These are phyloP conservation scores for Pleurotus tuber-regium DNA, from an alignment of 768 basidiomycete species.

Conservation along the genomic window DNA sequence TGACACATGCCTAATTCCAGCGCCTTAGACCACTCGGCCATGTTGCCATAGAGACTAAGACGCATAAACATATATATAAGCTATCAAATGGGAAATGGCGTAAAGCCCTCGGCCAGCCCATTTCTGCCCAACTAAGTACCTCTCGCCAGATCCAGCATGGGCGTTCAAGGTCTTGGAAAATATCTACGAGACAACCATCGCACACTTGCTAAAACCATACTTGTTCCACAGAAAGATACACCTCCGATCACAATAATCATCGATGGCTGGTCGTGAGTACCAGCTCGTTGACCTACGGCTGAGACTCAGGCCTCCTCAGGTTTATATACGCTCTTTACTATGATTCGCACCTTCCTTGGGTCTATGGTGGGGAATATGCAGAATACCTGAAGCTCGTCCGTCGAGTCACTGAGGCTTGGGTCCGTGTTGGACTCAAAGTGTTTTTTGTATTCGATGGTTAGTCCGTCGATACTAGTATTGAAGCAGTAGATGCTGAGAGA, in stretches of 20 bases:
- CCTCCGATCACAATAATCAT: constrained; percentile 56
- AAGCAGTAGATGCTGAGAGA: constrained; percentile 15
- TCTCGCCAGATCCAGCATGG: constrained; percentile 31
- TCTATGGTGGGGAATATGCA: constrained; percentile 80
- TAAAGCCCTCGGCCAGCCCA: too few species aligned
- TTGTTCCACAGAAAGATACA: constrained; percentile 19
- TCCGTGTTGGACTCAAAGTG: constrained; percentile 58
- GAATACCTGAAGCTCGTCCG: constrained; percentile 49
- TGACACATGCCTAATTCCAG: constrained; percentile 44
- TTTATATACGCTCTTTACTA: constrained; percentile 73
- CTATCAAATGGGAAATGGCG: too few species aligned
- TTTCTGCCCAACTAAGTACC: too few species aligned
- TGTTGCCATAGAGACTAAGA: constrained; percentile 47
- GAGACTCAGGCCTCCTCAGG: constrained; percentile 33
- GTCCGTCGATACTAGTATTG: constrained; percentile 18
- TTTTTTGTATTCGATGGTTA: constrained; percentile 85
- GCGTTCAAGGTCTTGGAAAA: constrained; percentile 51
- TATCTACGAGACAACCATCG: constrained; percentile 50
- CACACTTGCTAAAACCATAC: constrained; percentile 32
- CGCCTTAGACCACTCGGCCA: constrained; percentile 64
- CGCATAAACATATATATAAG: too few species aligned
- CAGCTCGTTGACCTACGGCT: constrained; percentile 11
- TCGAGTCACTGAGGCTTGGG: constrained; percentile 63
- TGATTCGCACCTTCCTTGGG: constrained; percentile 69
- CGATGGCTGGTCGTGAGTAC: constrained; percentile 86